phyloP scores from a whole-genome alignment of 257 asterid genomes.

The Solanum etuberosum region DNA sequence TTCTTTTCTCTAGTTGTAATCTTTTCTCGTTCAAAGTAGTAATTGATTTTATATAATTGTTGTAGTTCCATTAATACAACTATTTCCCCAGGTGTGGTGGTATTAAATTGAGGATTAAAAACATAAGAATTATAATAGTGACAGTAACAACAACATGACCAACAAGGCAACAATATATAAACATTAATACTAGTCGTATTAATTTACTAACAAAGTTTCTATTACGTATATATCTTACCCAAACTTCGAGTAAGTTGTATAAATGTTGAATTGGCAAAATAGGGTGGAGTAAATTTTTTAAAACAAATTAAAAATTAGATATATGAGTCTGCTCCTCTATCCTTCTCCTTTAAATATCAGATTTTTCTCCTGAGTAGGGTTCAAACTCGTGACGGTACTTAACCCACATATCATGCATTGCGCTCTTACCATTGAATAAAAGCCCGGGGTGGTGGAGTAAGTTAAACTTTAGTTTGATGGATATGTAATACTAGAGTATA shows the following conservation, averaged over 20 bases:
- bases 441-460: neutral
- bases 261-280: neutral
- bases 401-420: neutral
- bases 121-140: neutral
- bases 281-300: neutral
- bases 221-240: neutral
- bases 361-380: neutral
- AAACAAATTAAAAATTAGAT: neutral
- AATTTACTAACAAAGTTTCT: neutral
- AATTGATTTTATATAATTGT: neutral
- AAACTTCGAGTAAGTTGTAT: neutral
- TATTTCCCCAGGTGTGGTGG: neutral
- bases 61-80: neutral
- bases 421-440: neutral
- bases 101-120: neutral
- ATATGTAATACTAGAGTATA: neutral
- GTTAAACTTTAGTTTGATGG: neutral
- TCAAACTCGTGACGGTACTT: neutral
- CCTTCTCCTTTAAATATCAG: neutral
- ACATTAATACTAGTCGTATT: neutral
- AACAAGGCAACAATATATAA: neutral
- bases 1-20: neutral
- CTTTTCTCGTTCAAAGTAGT: neutral
- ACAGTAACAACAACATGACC: neutral
- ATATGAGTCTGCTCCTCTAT: rapidly evolving